A percentile compares a stretch with the other conserved stretches of the same genome.
These are phyloP conservation scores for Sclerotiophoma versabilis DNA, from an alignment of 2,329 filamentous ascomycete species.

Conservation along the genomic window DNA sequence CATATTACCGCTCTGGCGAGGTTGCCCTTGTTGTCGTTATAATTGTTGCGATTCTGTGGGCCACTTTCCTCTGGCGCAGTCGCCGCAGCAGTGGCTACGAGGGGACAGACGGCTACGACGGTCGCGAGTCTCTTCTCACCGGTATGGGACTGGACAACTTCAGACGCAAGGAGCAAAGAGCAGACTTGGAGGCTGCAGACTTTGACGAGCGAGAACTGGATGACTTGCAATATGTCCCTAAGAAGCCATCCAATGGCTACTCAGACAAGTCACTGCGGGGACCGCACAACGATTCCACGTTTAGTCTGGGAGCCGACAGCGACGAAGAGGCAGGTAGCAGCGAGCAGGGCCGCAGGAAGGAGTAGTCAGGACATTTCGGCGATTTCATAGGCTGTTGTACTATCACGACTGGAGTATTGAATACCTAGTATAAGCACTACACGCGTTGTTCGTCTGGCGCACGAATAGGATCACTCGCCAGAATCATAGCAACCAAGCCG, in stretches of 20 bases:
- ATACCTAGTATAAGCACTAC: slow-evolving; percentile 21
- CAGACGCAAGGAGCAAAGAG: slow-evolving; percentile 47
- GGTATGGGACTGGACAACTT: slow-evolving; percentile 59
- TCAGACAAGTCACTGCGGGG: slow-evolving; percentile 40
- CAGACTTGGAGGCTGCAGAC: slow-evolving; percentile 67
- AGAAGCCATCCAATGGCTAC: slow-evolving; percentile 35
- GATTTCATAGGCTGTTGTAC: slow-evolving; percentile 1
- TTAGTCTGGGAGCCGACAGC: slow-evolving; percentile 58
- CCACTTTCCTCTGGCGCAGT: slow-evolving; percentile 70
- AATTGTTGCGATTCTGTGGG: slow-evolving; percentile 76
- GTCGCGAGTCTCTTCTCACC: slow-evolving; percentile 52
- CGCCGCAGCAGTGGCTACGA: slow-evolving; percentile 53
- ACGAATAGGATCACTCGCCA: neutral
- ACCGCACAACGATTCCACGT: slow-evolving; percentile 50
- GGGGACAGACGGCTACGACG: slow-evolving; percentile 53
- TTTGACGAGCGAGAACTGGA: slow-evolving; percentile 69
- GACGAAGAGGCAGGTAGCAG: slow-evolving; percentile 46
- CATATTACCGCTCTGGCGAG: slow-evolving; percentile 87
- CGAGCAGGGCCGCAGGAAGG: slow-evolving; percentile 41
- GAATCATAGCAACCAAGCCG: neutral
- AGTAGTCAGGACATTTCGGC: slow-evolving; percentile 23
- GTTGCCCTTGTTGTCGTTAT: slow-evolving; percentile 82
- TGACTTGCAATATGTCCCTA: slow-evolving; percentile 52
- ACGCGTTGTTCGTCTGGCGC: slow-evolving; percentile 14
- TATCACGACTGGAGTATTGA: slow-evolving; percentile 1